A percentile compares a stretch with the other conserved stretches of the same genome.
These are phyloP conservation scores for Mycena alexandri DNA, from an alignment of 768 basidiomycete species.

Conservation along the genomic window DNA sequence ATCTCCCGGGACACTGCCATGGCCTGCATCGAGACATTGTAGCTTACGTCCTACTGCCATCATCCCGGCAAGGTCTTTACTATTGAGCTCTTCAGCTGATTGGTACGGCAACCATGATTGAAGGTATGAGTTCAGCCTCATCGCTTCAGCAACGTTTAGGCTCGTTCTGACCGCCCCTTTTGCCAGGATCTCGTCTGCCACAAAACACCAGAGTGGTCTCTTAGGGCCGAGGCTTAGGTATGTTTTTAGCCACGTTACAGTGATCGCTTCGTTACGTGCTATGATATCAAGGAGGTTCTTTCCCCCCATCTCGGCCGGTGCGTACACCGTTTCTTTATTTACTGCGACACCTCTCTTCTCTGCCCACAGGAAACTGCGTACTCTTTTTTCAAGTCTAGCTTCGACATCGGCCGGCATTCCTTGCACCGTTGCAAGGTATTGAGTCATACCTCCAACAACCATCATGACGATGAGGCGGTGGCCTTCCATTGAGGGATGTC, in stretches of 20 bases:
- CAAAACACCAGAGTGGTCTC: not conserved
- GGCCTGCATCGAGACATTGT: not conserved
- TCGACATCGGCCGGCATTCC: not conserved
- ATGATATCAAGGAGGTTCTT: not conserved
- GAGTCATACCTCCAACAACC: not conserved
- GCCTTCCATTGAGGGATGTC: constrained; percentile 3
- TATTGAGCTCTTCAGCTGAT: not conserved
- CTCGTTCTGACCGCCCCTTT: not conserved
- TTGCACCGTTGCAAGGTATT: constrained; percentile 1
- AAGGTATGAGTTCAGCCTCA: not conserved
- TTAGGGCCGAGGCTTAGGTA: not conserved
- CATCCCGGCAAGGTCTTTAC: not conserved
- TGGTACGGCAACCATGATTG: constrained; percentile 1
- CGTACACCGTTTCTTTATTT: not conserved
- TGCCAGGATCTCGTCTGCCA: not conserved
- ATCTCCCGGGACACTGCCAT: not conserved
- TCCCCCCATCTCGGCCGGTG: not conserved
- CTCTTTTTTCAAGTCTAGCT: not conserved
- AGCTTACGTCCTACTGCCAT: not conserved
- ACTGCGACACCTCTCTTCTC: not conserved
- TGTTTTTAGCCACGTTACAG: not conserved
- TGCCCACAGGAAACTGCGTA: not conserved
- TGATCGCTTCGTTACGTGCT: not conserved
- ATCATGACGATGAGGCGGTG: not conserved
- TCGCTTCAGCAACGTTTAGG: not conserved